Base-by-base conservation (phyloP, 345 rosid species). In the Passiflora organensis region DNA sequence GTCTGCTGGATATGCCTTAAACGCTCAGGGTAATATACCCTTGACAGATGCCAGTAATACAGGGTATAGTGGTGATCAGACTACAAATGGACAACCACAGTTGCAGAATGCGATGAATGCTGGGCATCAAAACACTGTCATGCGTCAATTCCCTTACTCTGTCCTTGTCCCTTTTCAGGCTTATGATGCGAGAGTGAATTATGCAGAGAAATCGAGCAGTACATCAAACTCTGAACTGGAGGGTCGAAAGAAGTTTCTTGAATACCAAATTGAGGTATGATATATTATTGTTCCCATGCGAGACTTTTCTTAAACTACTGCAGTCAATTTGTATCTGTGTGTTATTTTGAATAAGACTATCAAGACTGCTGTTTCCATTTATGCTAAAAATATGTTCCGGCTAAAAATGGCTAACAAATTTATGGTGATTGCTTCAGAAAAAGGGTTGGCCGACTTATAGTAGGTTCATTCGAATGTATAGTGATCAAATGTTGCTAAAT, bases 181-280 rank as follows among this genome's bases (percentile, higher is more conserved):
- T 43, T 51, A 76, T 43, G 72, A 64, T 66, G 62, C 64, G 41
- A 42, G 16, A 55, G 59, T 64, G 32, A 46, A 60, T 43, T 1
- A 23, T 6, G 79, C 66, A 58, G 78, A 74, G 55, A 58, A 56
- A 43, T 41, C 17, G 23, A 51, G 42, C 20, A 47, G 43, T 43
- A 47, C 47, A 24, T 32, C 82, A 22, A 60, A 18, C 54, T 66
- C 75, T 43, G 71, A 75, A 57, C 17, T 72, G 70, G 91, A 81
- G 69, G 77, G 80, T 50, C 86, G 82, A 64, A 77, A 28, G 51
- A 86, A 59, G 66, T 39, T 62, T 66, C 72, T 87, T 0, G 73
- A 76, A 70, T 72, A 76, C 60, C 91, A 83, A 55, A 81, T 91
- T 56, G 82, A 91, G 95, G 96, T 87, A 71, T 32, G 21, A 16